Evolutionary conservation across 208 protist genomes (phyloP).

Genomic region (Trypanosoma grayi): DNA sequence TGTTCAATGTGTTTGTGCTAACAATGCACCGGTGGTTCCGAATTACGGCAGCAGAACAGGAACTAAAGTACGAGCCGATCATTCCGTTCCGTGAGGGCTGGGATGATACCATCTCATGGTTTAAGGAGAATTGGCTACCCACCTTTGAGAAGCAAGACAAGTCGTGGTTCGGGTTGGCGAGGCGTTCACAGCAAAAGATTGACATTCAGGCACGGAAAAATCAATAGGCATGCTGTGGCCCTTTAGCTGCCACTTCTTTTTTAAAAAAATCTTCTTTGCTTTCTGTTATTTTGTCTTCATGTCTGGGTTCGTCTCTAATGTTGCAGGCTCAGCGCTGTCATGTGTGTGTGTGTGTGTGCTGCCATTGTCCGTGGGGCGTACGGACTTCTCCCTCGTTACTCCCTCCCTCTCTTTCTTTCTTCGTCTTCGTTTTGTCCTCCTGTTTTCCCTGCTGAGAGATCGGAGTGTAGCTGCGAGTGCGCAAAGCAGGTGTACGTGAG

Average conservation of each 20-base stretch:
- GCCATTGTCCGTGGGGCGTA: background rate
- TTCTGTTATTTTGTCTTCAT: background rate
- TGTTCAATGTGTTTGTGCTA: conserved; percentile 93
- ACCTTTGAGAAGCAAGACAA: conserved; percentile 68
- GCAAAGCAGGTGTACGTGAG: background rate
- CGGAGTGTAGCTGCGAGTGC: background rate
- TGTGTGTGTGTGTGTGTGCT: background rate
- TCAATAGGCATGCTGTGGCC: conserved; percentile 2
- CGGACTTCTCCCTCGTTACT: background rate
- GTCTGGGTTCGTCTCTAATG: background rate
- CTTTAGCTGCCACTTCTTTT: conserved; percentile 3
- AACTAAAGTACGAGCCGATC: conserved; percentile 86
- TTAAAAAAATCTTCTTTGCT: conserved; percentile 16
- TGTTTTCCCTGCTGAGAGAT: background rate
- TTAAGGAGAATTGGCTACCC: conserved; percentile 87
- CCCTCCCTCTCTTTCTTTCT: conserved; percentile 13
- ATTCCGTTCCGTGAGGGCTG: conserved; percentile 88
- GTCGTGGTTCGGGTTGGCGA: conserved; percentile 75
- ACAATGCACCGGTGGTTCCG: conserved; percentile 96
- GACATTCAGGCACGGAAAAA: conserved; percentile 77
- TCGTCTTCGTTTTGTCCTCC: background rate
- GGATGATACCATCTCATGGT: conserved; percentile 89
- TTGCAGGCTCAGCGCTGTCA: too few relatives aligned
- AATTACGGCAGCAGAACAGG: conserved; percentile 85
- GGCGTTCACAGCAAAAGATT: conserved; percentile 85